phyloP scores from a whole-genome alignment of 2,329 filamentous ascomycete genomes.

The Phialocephala sp. region DNA sequence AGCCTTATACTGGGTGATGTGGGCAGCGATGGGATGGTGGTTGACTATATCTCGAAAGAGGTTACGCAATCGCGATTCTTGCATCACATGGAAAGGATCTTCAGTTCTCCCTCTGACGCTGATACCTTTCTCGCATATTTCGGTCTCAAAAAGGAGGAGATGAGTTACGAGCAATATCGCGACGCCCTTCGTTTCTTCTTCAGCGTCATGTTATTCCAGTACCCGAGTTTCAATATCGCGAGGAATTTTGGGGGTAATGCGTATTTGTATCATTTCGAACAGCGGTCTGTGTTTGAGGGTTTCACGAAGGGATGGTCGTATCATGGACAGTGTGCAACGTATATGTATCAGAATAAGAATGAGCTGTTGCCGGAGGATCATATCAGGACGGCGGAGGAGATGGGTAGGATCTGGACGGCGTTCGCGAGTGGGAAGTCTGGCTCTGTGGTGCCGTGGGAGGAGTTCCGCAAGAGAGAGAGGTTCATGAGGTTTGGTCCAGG shows the following conservation, averaged over 20 bases:
- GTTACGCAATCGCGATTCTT: slow-evolving; percentile 11
- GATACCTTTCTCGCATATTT: slow-evolving; percentile 11
- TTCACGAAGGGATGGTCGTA: not conserved
- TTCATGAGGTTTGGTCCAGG: slow-evolving; percentile 7
- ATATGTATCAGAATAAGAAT: slow-evolving; percentile 16
- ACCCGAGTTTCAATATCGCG: slow-evolving; percentile 17
- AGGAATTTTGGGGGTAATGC: slow-evolving; percentile 11
- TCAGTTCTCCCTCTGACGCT: not conserved
- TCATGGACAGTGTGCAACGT: slow-evolving; percentile 21
- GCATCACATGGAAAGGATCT: slow-evolving; percentile 1
- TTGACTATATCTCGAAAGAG: slow-evolving; percentile 11
- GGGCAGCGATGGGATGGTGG: slow-evolving; percentile 18
- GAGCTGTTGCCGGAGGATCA: slow-evolving; percentile 10
- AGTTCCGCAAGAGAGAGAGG: slow-evolving; percentile 4
- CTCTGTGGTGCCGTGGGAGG: slow-evolving; percentile 24
- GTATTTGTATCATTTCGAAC: slow-evolving; percentile 19
- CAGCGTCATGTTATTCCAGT: slow-evolving; percentile 20
- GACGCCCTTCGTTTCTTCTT: slow-evolving; percentile 17
- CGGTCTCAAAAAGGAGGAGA: slow-evolving; percentile 9
- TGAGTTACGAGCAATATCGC: slow-evolving; percentile 6
- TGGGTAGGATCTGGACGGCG: slow-evolving; percentile 13
- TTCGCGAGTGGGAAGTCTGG: slow-evolving; percentile 19
- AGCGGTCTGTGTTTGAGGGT: slow-evolving; percentile 10
- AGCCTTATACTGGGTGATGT: slow-evolving; percentile 19
- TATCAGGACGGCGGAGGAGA: slow-evolving; percentile 13